Evolutionary conservation across 2,329 filamentous ascomycete genomes (phyloP).

Genomic region (Claviceps pazoutovae): DNA sequence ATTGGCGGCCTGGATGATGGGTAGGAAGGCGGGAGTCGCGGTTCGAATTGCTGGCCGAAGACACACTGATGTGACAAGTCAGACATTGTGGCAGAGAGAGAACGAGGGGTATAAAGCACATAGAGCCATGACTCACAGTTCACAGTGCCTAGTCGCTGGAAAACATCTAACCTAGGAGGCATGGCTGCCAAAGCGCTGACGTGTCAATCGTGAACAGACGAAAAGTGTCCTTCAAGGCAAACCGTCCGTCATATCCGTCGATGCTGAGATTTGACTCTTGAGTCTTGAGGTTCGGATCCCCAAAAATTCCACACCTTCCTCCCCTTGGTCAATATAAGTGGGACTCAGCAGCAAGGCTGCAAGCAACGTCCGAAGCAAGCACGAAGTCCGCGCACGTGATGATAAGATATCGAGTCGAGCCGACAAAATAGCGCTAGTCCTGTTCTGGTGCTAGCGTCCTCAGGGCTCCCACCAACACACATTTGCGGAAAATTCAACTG

Average conservation of each 20-base stretch:
- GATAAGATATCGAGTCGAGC: neutral
- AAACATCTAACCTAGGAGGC: conserved; percentile 51
- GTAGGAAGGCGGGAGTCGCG: conserved; percentile 35
- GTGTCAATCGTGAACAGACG: neutral
- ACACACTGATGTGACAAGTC: conserved; percentile 33
- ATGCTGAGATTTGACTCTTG: neutral
- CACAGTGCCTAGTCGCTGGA: conserved; percentile 44
- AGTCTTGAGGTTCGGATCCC: conserved; percentile 5
- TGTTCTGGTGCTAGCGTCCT: conserved; percentile 12
- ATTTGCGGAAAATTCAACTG: conserved; percentile 22
- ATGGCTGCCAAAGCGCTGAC: conserved; percentile 29
- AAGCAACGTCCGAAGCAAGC: conserved; percentile 4
- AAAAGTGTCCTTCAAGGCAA: neutral
- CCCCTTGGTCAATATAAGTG: neutral
- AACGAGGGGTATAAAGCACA: neutral
- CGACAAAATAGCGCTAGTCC: conserved; percentile 11
- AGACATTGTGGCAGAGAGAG: neutral
- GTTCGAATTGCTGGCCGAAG: conserved; percentile 39
- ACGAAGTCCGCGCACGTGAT: conserved; percentile 21
- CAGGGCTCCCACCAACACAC: conserved; percentile 25
- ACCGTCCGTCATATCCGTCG: neutral
- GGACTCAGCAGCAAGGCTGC: neutral
- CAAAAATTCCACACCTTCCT: conserved; percentile 20
- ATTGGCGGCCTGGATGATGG: conserved; percentile 51
- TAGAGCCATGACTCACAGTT: conserved; percentile 35